phyloP scores from a whole-genome alignment of 2,329 filamentous ascomycete genomes.

The Alternaria consortialis region DNA sequence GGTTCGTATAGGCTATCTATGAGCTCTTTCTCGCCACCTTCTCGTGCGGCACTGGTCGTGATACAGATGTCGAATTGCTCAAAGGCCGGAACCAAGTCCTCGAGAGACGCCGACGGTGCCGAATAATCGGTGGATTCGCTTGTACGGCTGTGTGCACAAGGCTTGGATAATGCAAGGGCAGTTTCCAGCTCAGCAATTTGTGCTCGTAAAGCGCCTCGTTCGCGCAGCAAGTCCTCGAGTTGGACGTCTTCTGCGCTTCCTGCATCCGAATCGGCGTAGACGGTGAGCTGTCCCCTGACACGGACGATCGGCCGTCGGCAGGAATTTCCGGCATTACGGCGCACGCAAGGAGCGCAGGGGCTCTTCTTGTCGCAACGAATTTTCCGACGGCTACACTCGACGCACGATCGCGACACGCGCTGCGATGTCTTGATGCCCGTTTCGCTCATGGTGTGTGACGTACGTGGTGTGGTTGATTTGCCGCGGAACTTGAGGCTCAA shows the following conservation, averaged over 20 bases:
- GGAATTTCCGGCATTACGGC: constrained; percentile 19
- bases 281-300: constrained; percentile 21
- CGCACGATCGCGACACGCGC: constrained; percentile 18
- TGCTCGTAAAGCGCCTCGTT: constrained; percentile 17
- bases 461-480: constrained; percentile 2
- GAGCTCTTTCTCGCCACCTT: constrained; percentile 14
- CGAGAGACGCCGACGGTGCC: constrained; percentile 12
- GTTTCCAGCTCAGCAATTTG: constrained; percentile 25
- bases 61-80: constrained; percentile 24
- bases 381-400: constrained; percentile 21
- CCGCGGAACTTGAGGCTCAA: constrained; percentile 15
- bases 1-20: constrained; percentile 18
- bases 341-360: constrained; percentile 18
- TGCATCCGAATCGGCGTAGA: constrained; percentile 12
- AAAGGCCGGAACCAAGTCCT: constrained; percentile 20
- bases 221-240: constrained; percentile 14
- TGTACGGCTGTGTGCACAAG: constrained; percentile 19
- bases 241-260: constrained; percentile 8
- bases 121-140: constrained; percentile 15
- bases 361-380: constrained; percentile 25
- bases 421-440: constrained; percentile 20
- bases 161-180: constrained; percentile 19
- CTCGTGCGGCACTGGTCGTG: not conserved
- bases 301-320: constrained; percentile 20
- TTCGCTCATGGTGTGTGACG: constrained; percentile 10